Evolutionary conservation across 2,329 filamentous ascomycete genomes (phyloP), one percentile per base, ranked within the genome.

Genomic region (Fusarium sp.): DNA sequence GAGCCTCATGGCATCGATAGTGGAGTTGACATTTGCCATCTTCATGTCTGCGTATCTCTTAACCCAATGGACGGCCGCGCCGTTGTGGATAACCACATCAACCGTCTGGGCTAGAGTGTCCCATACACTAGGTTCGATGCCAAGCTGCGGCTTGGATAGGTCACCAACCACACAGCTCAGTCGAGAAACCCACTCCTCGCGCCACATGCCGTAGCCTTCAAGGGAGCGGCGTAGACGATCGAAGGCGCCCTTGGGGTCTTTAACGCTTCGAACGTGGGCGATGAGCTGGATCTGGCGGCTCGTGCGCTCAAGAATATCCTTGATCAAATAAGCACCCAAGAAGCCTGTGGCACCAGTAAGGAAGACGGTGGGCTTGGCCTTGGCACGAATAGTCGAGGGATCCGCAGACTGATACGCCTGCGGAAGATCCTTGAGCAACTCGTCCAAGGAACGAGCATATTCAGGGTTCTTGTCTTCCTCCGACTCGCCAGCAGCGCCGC

Each of bases 301-400:
- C 7, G 57, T 71, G 55, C 60, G 85, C 40, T 87, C 87, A 2
- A 98, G 85, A 1, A 97, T 81, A 59, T 97, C 93, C 59, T 88
- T 88, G 34, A 97, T 83, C 11, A 98, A 84, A 76, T 94, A 97
- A 0, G 93, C 88, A 30, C 95, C 95, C 18, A 98, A 81, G 84
- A 98, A 98, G 23, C 77, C 77, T 2, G 77, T 98, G 5, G 93
- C 94, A 44, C 95, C 94, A 3, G 95, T 98, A 6, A 98, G 82
- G 79, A 98, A 92, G 11, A 96, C 86, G 0, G 91, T 94, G 10
- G 75, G 62, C 61, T 80, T 65, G 67, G 79, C 73, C 12, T 78
- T 70, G 23, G 74, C 50, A 36, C 69, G 63, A 23, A 75, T 53
- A 6, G 73, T 74, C 12, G 60, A 68, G 2, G 89, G 87, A 10